A percentile compares a stretch with the other conserved stretches of the same genome.
phyloP scores from a whole-genome alignment of 2,329 filamentous ascomycete species.

The Blastomyces parvus region DNA sequence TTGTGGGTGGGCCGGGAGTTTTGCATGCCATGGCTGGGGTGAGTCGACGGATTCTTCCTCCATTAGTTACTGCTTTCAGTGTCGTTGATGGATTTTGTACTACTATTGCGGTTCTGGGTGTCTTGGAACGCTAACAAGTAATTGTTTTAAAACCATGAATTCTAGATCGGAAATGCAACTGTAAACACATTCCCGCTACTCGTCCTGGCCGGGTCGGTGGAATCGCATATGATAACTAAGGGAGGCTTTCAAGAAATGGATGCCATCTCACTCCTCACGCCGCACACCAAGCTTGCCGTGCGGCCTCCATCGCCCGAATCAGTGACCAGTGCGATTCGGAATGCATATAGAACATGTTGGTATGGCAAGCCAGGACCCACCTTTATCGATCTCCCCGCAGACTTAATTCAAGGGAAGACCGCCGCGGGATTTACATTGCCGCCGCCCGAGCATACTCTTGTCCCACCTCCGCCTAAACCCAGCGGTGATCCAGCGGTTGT shows the following conservation, averaged over 20 bases:
- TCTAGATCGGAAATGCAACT: conserved; percentile 41
- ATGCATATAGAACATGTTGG: conserved; percentile 45
- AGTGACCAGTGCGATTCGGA: conserved; percentile 40
- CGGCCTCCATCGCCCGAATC: conserved; percentile 39
- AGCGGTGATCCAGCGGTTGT: conserved; percentile 39
- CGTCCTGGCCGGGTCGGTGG: conserved; percentile 45
- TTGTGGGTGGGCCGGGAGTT: conserved; percentile 51
- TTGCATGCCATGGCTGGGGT: conserved; percentile 50
- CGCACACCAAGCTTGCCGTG: conserved; percentile 45
- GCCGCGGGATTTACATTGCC: conserved; percentile 15
- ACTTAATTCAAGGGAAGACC: conserved; percentile 42
- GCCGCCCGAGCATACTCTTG: conserved; percentile 23
- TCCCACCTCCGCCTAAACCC: conserved; percentile 35
- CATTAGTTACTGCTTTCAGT: conserved; percentile 1
- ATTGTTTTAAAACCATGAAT: neutral
- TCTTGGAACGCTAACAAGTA: neutral
- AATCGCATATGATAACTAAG: conserved; percentile 44
- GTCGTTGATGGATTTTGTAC: conserved; percentile 5
- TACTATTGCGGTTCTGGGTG: neutral
- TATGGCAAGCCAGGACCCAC: conserved; percentile 46
- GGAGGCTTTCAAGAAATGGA: conserved; percentile 51
- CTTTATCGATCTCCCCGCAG: conserved; percentile 48
- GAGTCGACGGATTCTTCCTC: conserved; percentile 26
- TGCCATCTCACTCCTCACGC: conserved; percentile 43
- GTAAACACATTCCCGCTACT: conserved; percentile 49